Evolutionary conservation across 1,139 yeast species (phyloP).

Genomic region (Yamadazyma trypodendri): DNA sequence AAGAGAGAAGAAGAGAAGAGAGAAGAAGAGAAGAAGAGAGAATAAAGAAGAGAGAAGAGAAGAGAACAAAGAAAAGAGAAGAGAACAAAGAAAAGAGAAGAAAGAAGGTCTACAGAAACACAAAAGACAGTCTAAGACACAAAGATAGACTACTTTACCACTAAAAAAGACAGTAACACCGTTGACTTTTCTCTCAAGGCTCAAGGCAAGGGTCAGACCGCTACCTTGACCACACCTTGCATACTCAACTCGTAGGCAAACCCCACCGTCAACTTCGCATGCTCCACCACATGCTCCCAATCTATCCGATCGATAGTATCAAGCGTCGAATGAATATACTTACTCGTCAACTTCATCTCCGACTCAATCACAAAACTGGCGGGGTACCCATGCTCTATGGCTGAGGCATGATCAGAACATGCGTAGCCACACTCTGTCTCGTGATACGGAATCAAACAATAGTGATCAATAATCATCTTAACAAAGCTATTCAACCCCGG

Average conservation of each 20-base stretch:
- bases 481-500: conserved; percentile 59
- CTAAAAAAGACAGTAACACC: no score
- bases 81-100: no score
- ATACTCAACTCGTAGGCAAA: conserved; percentile 9
- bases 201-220: no score
- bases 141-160: no score
- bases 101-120: no score
- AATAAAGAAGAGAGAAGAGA: no score
- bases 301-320: conserved; percentile 84
- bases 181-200: neutral
- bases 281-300: conserved; percentile 75
- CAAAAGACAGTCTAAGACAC: no score
- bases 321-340: conserved; percentile 69
- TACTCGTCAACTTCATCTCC: conserved; percentile 60
- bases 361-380: conserved; percentile 80
- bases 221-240: no score
- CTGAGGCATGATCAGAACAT: conserved; percentile 91
- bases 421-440: conserved; percentile 89
- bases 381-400: conserved; percentile 79
- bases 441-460: conserved; percentile 65
- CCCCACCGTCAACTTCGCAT: conserved; percentile 51
- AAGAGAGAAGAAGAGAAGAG: no score
- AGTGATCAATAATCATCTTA: conserved; percentile 56
- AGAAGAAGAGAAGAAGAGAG: no score
- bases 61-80: no score